Base-by-base conservation (phyloP, 306 rosid species). In the Corylus americana region DNA sequence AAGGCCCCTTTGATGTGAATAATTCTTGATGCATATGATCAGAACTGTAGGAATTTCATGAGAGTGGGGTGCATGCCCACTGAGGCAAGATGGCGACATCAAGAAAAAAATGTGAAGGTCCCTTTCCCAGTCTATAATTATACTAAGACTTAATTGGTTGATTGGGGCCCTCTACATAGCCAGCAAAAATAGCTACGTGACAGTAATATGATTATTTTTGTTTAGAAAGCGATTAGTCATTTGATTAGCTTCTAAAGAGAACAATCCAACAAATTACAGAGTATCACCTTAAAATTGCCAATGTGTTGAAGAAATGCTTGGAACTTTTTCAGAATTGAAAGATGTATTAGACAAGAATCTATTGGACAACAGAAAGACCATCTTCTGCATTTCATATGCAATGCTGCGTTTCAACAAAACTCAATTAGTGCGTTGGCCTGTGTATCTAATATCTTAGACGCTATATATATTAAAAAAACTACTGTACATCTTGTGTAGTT, bases 1-100 rank as follows among this genome's bases (percentile, higher is more conserved):
- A 90, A 86, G 70, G 88, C 45, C 7, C 45, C 45, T 42, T 42
- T 42, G 53, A 10, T 49, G 53, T 9, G 53, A 49, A 12, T 12
- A 49, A 49, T 49, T 49, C 53, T 49, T 49, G 53, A 49, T 42
- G 45, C 45, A 42, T 42, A 6, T 42, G 45, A 42, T 42, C 45
- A 42, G 7, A 42, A 42, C 45, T 42, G 7, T 42, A 42, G 45
- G 45, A 42, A 5, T 42, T 42, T 42, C 45, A 61, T 25, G 89
- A 82, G 83, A 85, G 73, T 4, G 81, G 66, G 74, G 74, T 55
- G 62, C 18, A 17, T 37, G 75, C 59, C 59, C 14, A 53, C 79
- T 44, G 87, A 84, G 80, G 74, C 82, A 85, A 76, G 73, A 83
- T 69, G 72, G 74, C 67, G 35, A 79, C 67, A 74, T 55, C 80